Conservation (phyloP, 345 rosid genomes). For the Salix brachista region DNA sequence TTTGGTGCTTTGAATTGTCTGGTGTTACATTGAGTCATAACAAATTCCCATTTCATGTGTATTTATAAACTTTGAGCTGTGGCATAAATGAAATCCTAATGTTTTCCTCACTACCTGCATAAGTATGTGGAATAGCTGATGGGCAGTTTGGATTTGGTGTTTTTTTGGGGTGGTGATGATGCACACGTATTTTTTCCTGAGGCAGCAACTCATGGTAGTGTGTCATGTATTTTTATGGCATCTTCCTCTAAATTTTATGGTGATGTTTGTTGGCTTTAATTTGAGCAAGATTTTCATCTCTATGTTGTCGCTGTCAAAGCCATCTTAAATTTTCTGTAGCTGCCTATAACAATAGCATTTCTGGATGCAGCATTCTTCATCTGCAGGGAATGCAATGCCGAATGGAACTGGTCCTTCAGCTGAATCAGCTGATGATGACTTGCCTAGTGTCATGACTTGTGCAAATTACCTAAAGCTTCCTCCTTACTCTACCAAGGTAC, state of each 20-base stretch:
- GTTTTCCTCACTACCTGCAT: too few relatives aligned
- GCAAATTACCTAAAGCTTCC: conserved; percentile 99
- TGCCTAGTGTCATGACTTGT: conserved; percentile 99
- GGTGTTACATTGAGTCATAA: too few relatives aligned
- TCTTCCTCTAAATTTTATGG: not conserved
- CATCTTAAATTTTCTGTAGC: not conserved
- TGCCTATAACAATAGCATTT: not conserved
- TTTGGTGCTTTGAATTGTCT: too few relatives aligned
- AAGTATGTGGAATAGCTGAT: too few relatives aligned
- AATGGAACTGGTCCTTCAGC: conserved; percentile 57
- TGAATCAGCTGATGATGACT: conserved; percentile 89
- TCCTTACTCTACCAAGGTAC: conserved; percentile 94
- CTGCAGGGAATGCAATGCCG: conserved; percentile 51
- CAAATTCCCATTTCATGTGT: too few relatives aligned
- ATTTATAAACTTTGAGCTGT: too few relatives aligned
- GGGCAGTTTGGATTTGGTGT: not conserved
- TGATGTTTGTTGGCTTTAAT: not conserved
- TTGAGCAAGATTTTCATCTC: not conserved
- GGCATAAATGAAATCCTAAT: too few relatives aligned
- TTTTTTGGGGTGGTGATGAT: not conserved
- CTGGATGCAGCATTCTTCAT: conserved; percentile 72
- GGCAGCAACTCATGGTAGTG: not conserved
- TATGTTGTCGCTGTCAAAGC: not conserved
- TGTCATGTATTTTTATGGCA: not conserved
- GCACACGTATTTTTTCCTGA: not conserved